phyloP scores from a whole-genome alignment of 2,329 filamentous ascomycete genomes.

The Trichoderma harzianum region DNA sequence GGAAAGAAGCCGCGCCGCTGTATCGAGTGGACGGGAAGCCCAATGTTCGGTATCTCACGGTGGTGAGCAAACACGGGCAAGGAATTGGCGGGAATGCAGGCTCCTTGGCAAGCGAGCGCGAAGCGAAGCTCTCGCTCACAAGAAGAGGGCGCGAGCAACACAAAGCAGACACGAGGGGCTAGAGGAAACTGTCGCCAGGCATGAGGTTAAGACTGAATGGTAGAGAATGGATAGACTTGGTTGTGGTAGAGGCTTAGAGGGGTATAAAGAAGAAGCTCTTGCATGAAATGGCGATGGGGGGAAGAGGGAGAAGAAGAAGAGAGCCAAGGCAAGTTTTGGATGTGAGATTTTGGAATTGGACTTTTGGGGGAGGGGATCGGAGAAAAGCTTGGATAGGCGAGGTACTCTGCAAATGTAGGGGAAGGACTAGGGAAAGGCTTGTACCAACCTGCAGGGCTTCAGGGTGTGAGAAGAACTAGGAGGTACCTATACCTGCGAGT shows the following conservation, averaged over 20 bases:
- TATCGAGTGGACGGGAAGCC: slow-evolving; percentile 14
- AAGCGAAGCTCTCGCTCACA: slow-evolving; percentile 19
- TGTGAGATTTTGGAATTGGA: slow-evolving; percentile 17
- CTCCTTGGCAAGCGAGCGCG: slow-evolving; percentile 12
- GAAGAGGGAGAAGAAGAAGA: slow-evolving; percentile 11
- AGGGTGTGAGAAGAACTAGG: neutral
- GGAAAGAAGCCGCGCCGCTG: neutral
- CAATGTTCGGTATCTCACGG: slow-evolving; percentile 7
- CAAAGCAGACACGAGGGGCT: neutral
- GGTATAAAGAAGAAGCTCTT: neutral
- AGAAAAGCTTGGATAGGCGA: slow-evolving; percentile 15
- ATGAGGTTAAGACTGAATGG: neutral
- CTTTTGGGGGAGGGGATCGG: slow-evolving; percentile 17
- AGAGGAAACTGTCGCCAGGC: neutral
- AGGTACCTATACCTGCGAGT: neutral
- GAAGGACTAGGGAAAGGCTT: slow-evolving; percentile 2
- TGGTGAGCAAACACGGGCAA: slow-evolving; percentile 15
- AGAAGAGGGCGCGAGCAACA: slow-evolving; percentile 15
- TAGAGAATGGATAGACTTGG: neutral
- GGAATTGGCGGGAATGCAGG: slow-evolving; percentile 13
- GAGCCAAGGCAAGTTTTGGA: slow-evolving; percentile 3
- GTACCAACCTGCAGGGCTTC: slow-evolving; percentile 2
- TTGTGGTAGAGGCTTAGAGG: neutral
- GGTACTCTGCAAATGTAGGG: slow-evolving; percentile 10
- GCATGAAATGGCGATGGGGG: neutral